Evolutionary conservation across 768 basidiomycete genomes (phyloP), one percentile per base, ranked within the genome.

Genomic region (Lanmaoa rubissima): DNA sequence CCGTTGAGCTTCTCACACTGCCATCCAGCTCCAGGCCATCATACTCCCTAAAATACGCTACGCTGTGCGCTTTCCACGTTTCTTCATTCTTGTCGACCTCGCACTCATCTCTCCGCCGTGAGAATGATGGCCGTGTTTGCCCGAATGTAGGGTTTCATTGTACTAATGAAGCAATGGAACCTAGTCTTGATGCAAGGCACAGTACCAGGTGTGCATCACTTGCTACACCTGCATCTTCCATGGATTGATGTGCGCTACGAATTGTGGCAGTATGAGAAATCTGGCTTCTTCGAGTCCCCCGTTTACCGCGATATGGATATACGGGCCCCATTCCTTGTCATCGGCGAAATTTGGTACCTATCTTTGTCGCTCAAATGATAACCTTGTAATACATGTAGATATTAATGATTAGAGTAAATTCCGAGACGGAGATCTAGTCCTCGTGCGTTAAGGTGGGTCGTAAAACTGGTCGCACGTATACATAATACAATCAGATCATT

Each of bases 361-460:
- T 55, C 55, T 39, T 34, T 53, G 45, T 50, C 32, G 11, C 28
- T 28, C 43, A 50, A 53, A 58, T 54, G 57, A 59, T 34, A 56
- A 24, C 21, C 48, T 40, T 54, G 28, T 50, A 21, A 53, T 48
- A 41, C 21, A 47, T 31, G 26, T 36, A 51, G 50, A 59, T 49
- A 56, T 61, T 55, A 58, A 64, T 49, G 48, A 65, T 54, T 40
- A 48, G 38, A 53, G 46, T 43, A 51, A 47, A 50, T 59, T 59
- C 57, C 44, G 34, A 28, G 46, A 65, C 67, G 67, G 67, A 60
- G 62, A 67, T 68, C 58, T 42, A 8, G 47, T 47, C 62, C 67
- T 63, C 67, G 68, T 68, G 66, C 46, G 14, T 68, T 68, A 70
- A 68, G 59, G 68, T 68, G 68, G 67, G 68, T 68, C 59, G 54